Conservation (phyloP, 306 rosid genomes). For the Lotus japonicus region DNA sequence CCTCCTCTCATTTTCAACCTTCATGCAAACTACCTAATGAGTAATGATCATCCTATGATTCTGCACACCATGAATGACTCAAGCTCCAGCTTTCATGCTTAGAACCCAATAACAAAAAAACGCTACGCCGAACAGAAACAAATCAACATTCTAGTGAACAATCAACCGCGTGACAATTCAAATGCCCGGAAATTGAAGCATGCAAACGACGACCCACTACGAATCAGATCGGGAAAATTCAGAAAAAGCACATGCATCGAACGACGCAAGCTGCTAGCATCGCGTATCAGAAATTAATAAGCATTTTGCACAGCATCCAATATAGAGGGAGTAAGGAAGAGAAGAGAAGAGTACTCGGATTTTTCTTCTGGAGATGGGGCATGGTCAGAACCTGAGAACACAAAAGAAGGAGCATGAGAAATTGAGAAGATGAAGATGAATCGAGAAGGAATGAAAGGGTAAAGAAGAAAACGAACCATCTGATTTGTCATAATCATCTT, state of each 20-base stretch:
- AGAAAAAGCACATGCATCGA: not conserved
- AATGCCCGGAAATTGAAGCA: conserved; percentile 28
- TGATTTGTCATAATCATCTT: not conserved
- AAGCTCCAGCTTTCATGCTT: not conserved
- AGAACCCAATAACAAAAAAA: not conserved
- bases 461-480: not conserved
- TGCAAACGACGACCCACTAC: conserved; percentile 26
- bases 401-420: not conserved
- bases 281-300: not conserved
- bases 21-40: not conserved
- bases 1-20: no score
- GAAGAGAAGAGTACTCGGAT: conserved; percentile 45
- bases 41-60: not conserved
- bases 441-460: not conserved
- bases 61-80: not conserved
- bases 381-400: not conserved
- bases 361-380: conserved; percentile 39
- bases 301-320: not conserved
- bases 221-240: conserved; percentile 24
- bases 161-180: not conserved
- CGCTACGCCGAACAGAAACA: not conserved
- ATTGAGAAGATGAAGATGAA: not conserved
- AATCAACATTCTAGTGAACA: not conserved
- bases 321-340: no score
- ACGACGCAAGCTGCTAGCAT: not conserved